Base-by-base conservation (phyloP, 306 rosid species). In the Acacia crassicarpa region DNA sequence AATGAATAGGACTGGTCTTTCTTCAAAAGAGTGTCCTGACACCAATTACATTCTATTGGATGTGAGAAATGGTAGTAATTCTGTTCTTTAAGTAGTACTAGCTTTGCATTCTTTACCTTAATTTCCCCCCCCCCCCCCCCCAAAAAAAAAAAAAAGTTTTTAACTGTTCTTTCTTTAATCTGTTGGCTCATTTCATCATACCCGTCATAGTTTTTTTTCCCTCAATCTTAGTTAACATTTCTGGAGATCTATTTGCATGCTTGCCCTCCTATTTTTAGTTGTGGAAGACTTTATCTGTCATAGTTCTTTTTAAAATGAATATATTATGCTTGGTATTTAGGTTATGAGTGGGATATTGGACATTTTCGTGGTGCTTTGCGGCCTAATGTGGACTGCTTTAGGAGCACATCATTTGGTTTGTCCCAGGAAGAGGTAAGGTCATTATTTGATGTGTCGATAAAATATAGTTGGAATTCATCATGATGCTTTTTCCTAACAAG, bases 311-410 rank as follows among this genome's bases (percentile, higher is more conserved):
- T 32, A 54, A 75, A 51, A 76, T 89, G 67, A 87, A 59, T 69
- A 20, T 65, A 83, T 83, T 72, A 23, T 75, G 79, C 80, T 69
- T 71, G 56, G 80, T 88, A 45, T 85, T 83, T 91, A 93, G 99
- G 97, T 86, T 95, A 95, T 77, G 98, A 93, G 84, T 95, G 99
- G 98, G 99, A 95, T 72, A 84, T 95, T 67, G 98, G 98, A 74
- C 99, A 93, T 87, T 93, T 95, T 63, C 80, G 56, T 58, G 94
- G 98, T 78, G 94, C 97, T 76, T 90, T 16, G 67, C 88, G 96
- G 22, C 99, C 98, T 43, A 84, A 90, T 71, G 96, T 95, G 79
- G 98, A 95, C 83, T 89, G 96, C 91, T 95, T 95, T 86, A 95
- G 94, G 86, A 93, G 86, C 91, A 95, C 98, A 70, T 93, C 97